Evolutionary conservation across 345 rosid genomes (phyloP).

Genomic region (Turritis glabra): DNA sequence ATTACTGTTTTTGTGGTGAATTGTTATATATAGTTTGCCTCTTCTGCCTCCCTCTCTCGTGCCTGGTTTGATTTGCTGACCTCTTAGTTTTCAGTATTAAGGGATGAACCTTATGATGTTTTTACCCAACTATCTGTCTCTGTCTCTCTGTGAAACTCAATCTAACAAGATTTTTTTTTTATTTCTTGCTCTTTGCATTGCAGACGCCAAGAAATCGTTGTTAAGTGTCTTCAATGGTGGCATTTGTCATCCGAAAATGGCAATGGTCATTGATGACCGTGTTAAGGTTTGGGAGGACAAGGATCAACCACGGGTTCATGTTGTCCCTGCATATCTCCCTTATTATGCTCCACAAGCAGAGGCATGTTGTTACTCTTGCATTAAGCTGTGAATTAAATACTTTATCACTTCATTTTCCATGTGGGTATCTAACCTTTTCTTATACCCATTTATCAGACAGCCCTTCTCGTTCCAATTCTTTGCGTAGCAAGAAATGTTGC

Average conservation of each 20-base stretch:
- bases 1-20: neutral
- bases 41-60: conserved; percentile 14
- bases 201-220: conserved; percentile 86
- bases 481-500: conserved; percentile 99
- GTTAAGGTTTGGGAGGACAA: conserved; percentile 96
- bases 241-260: conserved; percentile 95
- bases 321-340: conserved; percentile 87
- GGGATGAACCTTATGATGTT: neutral
- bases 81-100: conserved; percentile 18
- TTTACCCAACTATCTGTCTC: conserved; percentile 5
- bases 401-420: conserved; percentile 12
- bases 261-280: conserved; percentile 99
- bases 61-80: conserved; percentile 12
- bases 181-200: conserved; percentile 22
- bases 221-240: conserved; percentile 86
- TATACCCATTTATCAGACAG: conserved; percentile 52
- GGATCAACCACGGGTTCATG: conserved; percentile 98
- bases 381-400: conserved; percentile 1
- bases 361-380: conserved; percentile 47
- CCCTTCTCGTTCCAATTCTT: conserved; percentile 79
- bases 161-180: conserved; percentile 11
- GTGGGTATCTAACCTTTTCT: conserved; percentile 22
- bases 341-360: conserved; percentile 99
- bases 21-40: neutral
- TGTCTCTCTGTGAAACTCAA: neutral